phyloP scores from a whole-genome alignment of 176 grass and related monocot species.

The Zea luxurians region DNA sequence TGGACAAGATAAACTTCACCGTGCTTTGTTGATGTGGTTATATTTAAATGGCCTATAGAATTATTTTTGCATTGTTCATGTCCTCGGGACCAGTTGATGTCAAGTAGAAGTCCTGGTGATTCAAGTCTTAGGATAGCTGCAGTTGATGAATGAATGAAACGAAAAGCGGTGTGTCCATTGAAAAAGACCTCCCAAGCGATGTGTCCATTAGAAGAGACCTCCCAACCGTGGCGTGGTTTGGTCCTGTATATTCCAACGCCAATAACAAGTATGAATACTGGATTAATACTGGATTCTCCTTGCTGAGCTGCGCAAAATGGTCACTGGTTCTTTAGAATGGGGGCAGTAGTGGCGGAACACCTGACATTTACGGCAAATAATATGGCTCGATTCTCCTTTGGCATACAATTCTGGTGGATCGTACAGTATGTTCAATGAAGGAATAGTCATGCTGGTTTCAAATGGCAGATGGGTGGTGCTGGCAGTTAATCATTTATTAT shows the following conservation, averaged over 20 bases:
- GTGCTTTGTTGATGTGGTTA: no score
- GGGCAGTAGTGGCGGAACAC: neutral
- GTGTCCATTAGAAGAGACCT: conserved; percentile 35
- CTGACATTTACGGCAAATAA: neutral
- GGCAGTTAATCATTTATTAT: conserved; percentile 26
- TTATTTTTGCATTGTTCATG: no score
- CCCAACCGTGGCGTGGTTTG: conserved; percentile 7
- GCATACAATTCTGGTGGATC: conserved; percentile 14
- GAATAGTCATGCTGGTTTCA: conserved; percentile 30
- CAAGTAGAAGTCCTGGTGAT: neutral
- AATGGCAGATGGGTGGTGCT: conserved; percentile 18
- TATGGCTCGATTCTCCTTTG: conserved; percentile 3
- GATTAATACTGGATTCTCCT: neutral
- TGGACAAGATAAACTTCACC: no score
- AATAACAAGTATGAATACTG: conserved; percentile 8
- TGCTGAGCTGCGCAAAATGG: neutral
- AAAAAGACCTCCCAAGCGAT: neutral
- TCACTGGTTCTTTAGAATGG: conserved; percentile 7
- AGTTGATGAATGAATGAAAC: neutral
- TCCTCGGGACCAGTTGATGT: neutral
- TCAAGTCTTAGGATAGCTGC: conserved; percentile 7
- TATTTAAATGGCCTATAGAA: no score
- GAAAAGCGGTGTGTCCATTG: no score
- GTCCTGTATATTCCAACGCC: neutral
- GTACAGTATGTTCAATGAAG: conserved; percentile 15